phyloP scores from a whole-genome alignment of 805 yeast genomes.

The Saturnispora sekii region DNA sequence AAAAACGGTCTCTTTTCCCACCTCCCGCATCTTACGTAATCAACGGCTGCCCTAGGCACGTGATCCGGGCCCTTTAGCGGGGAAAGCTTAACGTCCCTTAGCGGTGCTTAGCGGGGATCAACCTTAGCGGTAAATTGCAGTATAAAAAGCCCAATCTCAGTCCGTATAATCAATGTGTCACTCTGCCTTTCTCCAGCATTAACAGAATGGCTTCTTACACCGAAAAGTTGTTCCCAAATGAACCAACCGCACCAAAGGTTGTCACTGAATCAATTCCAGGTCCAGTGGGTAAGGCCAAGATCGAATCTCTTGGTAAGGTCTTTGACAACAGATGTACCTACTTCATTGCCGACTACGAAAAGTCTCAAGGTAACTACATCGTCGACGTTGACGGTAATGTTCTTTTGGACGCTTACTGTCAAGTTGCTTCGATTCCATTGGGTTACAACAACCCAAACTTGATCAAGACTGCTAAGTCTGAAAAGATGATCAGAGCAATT shows the following conservation, averaged over 20 bases:
- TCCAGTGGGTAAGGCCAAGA: conserved; percentile 47
- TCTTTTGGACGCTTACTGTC: conserved; percentile 68
- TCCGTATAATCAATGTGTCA: not conserved
- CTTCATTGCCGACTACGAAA: conserved; percentile 66
- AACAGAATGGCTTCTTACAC: conserved; percentile 30
- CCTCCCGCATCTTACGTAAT: not conserved
- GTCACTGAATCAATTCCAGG: conserved; percentile 64
- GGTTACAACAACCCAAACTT: conserved; percentile 82
- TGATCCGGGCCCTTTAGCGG: not conserved
- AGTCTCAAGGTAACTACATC: conserved; percentile 70
- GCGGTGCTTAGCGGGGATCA: too few species aligned
- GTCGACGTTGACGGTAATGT: conserved; percentile 74
- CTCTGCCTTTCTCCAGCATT: not conserved
- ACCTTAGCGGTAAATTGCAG: too few species aligned
- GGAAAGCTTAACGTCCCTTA: not conserved
- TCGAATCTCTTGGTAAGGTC: conserved; percentile 47
- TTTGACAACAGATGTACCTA: conserved; percentile 67
- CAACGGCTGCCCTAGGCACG: not conserved
- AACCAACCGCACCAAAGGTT: conserved; percentile 64
- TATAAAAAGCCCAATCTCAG: not conserved
- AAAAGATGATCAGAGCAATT: conserved; percentile 60
- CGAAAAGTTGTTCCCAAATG: conserved; percentile 61
- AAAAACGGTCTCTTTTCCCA: too few species aligned
- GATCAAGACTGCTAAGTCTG: conserved; percentile 57
- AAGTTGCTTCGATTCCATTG: conserved; percentile 75